Base-by-base conservation (phyloP, 2,329 filamentous ascomycete genomes). In the Colletotrichum orchidophilum region DNA sequence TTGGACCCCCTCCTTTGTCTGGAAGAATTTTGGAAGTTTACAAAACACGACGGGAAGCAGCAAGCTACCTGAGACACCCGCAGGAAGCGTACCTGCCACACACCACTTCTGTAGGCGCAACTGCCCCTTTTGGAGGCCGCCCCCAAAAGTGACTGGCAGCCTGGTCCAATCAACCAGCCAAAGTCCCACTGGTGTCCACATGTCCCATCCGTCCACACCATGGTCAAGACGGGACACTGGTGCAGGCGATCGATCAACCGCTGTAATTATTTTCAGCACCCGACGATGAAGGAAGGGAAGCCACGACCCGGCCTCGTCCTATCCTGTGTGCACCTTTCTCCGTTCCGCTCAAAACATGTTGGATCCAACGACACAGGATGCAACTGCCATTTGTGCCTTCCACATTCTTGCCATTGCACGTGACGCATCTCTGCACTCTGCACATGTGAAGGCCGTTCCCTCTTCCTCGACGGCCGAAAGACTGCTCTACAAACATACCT, bases 221-320 rank as follows among this genome's bases (percentile, higher is more conserved):
- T 18, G 39, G 39, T 21, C 39, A 21, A n/a, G 21, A 46, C 52
- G 59, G 35, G 26, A 50, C 24, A 33, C 11, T 27, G 24, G n/a
- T 58, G 39, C 62, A 60, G 62, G 35, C 49, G 62, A 54, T 65
- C 49, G 62, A 54, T 65, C 53, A 64, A 39, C 66, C 53, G 42
- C 66, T 50, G 31, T 42, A 15, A n/a, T 50, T 61, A 33, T 66
- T 70, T 66, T 66, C 62, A 63, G 39, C 65, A 46, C 39, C 18
- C 39, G 39, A 46, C 39, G 18, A 46, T 3, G 18, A 46, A n/a
- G 39, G 39, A 46, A 46, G 39, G 39, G 39, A 46, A 46, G 39
- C 39, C 39, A 46, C 39, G 39, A 46, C 18, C 39, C 39, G 39
- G 42, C 54, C 26, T 52, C 54, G 21, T 24, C 52, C 18, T 46